Percentiles rank a stretch among this genome's conserved stretches.
phyloP scores from a whole-genome alignment of 352 stramenopile genomes.

The Pythium angustatum region DNA sequence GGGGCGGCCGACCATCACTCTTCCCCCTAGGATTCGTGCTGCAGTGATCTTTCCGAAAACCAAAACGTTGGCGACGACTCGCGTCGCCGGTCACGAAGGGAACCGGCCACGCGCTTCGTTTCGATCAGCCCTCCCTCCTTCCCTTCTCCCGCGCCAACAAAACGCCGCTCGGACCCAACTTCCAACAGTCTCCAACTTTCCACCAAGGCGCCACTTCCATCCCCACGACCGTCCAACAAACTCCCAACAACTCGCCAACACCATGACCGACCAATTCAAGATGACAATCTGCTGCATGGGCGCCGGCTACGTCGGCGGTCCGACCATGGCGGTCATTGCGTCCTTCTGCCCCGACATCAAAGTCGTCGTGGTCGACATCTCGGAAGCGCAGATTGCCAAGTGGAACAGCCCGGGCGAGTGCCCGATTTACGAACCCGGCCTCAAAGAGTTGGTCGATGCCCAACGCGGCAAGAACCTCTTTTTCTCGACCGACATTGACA shows the following conservation, averaged over 20 bases:
- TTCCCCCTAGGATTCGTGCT: not conserved
- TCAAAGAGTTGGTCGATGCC: conserved; percentile 95
- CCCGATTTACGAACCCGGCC: conserved; percentile 99
- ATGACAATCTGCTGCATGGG: conserved; percentile 97
- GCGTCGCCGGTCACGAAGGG: no score
- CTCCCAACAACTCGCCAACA: not conserved
- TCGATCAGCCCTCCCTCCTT: not conserved
- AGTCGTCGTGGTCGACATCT: conserved; percentile 98
- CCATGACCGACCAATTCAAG: conserved; percentile 46
- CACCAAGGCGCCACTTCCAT: no score
- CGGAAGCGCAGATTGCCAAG: conserved; percentile 94
- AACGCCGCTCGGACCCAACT: not conserved
- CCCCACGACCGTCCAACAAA: no score
- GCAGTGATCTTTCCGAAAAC: not conserved
- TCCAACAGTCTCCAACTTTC: not conserved
- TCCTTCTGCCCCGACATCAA: conserved; percentile 96
- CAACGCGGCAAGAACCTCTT: conserved; percentile 96
- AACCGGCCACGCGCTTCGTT: not conserved
- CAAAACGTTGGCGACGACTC: not conserved
- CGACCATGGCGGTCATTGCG: conserved; percentile 99
- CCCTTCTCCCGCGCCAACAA: not conserved
- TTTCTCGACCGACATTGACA: conserved; percentile 98
- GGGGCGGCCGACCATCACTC: not conserved
- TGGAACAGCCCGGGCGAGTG: conserved; percentile 95
- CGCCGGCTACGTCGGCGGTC: conserved; percentile 98